Evolutionary conservation across 176 grass and related monocot genomes (phyloP), one percentile per base, ranked within the genome.

Genomic region (Eragrostis nindensis): DNA sequence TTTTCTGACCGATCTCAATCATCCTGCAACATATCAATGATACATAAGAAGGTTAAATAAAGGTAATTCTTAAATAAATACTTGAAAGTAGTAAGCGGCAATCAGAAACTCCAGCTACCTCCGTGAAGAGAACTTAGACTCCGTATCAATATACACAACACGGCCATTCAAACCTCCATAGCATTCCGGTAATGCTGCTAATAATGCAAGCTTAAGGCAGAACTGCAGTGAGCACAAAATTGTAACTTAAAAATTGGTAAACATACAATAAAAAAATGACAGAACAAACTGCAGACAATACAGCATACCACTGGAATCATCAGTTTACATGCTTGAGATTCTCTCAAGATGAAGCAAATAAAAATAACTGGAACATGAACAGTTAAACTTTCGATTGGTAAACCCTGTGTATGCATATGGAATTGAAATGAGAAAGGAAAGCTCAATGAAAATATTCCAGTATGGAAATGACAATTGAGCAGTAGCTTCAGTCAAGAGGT

Each of bases 41-140:
- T 45, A 86, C 64, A 53, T 68, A 56, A 66, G 70, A 83, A 76
- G 11, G 30, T 48, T 29, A 7, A 70, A 5, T 60, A 25, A 19
- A 67, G 22, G 70, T 29, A 66, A 3, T 38, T 80, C 62, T 48
- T 61, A 47, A 80, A 74, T 54, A 75, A 24, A 77, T 46, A n/a
- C 2, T 55, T 81, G 59, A 46, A 17, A 65, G 9, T 41, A 68
- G 10, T 8, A 63, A 60, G 25, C 2, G 43, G 52, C 61, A 57
- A 42, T 11, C 54, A 74, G 30, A n/a, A 57, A 65, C 8, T 55
- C 75, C 22, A 79, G 59, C 27, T 91, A 98, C 96, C 96, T 98
- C 78, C 84, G 80, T 59, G 90, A 86, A 93, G 88, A 93, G 84
- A 98, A 98, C 88, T 93, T 98, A 69, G 82, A 93, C 89, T 98